Percentiles rank a stretch among this genome's conserved stretches.
Conservation (phyloP, 129 eudicot genomes). For the Lactuca saligna region DNA sequence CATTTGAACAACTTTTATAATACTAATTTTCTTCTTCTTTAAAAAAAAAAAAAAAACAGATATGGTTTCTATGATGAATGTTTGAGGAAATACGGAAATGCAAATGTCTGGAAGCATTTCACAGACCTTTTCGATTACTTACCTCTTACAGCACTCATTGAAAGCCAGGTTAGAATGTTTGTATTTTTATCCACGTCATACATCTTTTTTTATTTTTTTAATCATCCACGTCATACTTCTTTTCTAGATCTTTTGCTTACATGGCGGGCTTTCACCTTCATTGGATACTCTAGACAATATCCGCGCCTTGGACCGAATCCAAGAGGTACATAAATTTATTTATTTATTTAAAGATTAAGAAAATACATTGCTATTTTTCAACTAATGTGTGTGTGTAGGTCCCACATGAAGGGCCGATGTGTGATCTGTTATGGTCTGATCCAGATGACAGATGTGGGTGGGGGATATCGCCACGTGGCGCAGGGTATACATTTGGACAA, state of each 20-base stretch:
- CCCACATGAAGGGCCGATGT: conserved; percentile 88
- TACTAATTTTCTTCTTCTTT: background rate
- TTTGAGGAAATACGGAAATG: conserved; percentile 70
- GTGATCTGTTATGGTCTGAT: conserved; percentile 86
- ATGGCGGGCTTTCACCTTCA: conserved; percentile 81
- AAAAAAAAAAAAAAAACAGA: conserved; percentile 15
- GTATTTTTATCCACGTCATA: background rate
- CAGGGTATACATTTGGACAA: conserved; percentile 81
- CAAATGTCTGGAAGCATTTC: conserved; percentile 64
- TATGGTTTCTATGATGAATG: conserved; percentile 31
- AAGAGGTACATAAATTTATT: conserved; percentile 43
- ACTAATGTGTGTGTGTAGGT: conserved; percentile 35
- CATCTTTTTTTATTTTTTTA: background rate
- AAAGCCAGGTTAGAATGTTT: conserved; percentile 56
- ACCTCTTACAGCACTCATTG: conserved; percentile 70
- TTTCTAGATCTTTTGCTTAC: conserved; percentile 65
- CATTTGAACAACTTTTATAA: background rate
- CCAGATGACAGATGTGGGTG: conserved; percentile 84
- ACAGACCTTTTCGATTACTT: conserved; percentile 71
- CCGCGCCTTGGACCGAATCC: conserved; percentile 73
- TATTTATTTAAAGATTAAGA: background rate
- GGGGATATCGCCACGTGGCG: conserved; percentile 83
- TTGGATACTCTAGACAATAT: conserved; percentile 72
- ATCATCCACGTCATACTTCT: too few relatives aligned
- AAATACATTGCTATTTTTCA: too few relatives aligned